These are phyloP conservation scores for Penicillium manginii DNA, from an alignment of 495 filamentous ascomycete species.

Conservation along the genomic window DNA sequence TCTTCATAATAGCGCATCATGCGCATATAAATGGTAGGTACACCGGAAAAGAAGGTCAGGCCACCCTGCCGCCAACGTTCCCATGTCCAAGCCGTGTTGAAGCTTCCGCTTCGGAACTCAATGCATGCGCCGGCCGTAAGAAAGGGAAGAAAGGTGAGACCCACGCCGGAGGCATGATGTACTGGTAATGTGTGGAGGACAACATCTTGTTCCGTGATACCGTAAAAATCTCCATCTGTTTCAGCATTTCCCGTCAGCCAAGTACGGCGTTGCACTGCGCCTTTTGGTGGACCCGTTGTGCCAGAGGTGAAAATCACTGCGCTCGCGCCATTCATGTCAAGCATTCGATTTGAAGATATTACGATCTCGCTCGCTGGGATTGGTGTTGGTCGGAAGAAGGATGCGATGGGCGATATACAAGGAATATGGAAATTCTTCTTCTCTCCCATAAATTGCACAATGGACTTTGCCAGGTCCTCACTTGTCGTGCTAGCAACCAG, in stretches of 20 bases:
- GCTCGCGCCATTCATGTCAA: slow-evolving; percentile 31
- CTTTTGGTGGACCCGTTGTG: slow-evolving; percentile 51
- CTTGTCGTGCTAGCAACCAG: slow-evolving; percentile 24
- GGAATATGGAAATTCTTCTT: slow-evolving; percentile 22
- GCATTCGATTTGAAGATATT: slow-evolving; percentile 31
- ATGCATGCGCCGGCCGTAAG: slow-evolving; percentile 46
- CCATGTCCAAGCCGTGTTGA: slow-evolving; percentile 54
- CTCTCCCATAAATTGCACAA: slow-evolving; percentile 18
- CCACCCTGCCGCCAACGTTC: slow-evolving; percentile 48
- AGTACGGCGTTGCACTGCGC: slow-evolving; percentile 41
- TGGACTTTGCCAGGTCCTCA: slow-evolving; percentile 20
- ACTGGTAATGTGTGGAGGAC: slow-evolving; percentile 49
- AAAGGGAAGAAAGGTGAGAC: slow-evolving; percentile 51
- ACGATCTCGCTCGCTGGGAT: slow-evolving; percentile 14
- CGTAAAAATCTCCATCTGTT: slow-evolving; percentile 31
- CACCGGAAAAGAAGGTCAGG: slow-evolving; percentile 51
- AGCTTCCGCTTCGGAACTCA: slow-evolving; percentile 51
- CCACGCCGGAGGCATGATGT: slow-evolving; percentile 52
- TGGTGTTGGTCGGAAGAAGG: slow-evolving; percentile 18
- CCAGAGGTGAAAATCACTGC: slow-evolving; percentile 50
- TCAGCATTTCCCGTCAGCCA: slow-evolving; percentile 33
- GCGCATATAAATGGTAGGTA: slow-evolving; percentile 56
- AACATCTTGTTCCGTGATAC: slow-evolving; percentile 30
- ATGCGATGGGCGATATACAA: slow-evolving; percentile 26
- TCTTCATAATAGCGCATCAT: slow-evolving; percentile 51